Evolutionary conservation across 1,284 basidiomycete genomes (phyloP).

Genomic region (Malassezia dermatis): DNA sequence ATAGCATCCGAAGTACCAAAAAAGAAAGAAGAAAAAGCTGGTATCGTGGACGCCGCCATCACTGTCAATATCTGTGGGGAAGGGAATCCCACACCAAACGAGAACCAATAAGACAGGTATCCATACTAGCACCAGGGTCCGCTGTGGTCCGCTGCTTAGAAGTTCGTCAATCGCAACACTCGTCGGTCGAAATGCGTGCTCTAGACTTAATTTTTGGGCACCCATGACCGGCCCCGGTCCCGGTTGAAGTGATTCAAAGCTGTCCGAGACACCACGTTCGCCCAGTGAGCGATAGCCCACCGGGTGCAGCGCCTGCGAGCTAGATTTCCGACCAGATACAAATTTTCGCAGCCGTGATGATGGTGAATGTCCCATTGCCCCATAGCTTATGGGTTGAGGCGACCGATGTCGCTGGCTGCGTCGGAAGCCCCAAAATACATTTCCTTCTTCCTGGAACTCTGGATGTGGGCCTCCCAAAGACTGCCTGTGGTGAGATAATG

Average conservation of each 20-base stretch:
- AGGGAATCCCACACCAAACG: conserved; percentile 9
- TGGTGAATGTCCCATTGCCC: conserved; percentile 1
- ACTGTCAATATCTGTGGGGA: not conserved
- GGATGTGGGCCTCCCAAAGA: not conserved
- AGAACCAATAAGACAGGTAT: conserved; percentile 12
- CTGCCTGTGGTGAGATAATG: not conserved
- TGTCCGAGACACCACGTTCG: not conserved
- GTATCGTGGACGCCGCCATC: conserved; percentile 21
- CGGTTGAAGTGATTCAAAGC: not conserved
- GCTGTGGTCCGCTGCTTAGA: conserved; percentile 1
- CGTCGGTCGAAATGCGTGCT: conserved; percentile 13
- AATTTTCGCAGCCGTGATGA: not conserved
- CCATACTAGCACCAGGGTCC: conserved; percentile 4
- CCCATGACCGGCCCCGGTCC: not conserved
- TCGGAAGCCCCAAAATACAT: conserved; percentile 16
- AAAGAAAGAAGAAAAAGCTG: conserved; percentile 46
- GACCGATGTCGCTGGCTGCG: not conserved
- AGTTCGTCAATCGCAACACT: conserved; percentile 10
- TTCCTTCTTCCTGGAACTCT: conserved; percentile 2
- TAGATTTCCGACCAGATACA: not conserved
- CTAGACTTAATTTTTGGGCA: not conserved
- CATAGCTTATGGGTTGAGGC: not conserved
- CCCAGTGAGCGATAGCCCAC: not conserved
- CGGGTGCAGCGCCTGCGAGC: not conserved
- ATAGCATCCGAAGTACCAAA: conserved; percentile 47